Evolutionary conservation across 2,329 filamentous ascomycete species (phyloP), one percentile per base, ranked within the genome.

Genomic region (Camptophora hylomeconis): DNA sequence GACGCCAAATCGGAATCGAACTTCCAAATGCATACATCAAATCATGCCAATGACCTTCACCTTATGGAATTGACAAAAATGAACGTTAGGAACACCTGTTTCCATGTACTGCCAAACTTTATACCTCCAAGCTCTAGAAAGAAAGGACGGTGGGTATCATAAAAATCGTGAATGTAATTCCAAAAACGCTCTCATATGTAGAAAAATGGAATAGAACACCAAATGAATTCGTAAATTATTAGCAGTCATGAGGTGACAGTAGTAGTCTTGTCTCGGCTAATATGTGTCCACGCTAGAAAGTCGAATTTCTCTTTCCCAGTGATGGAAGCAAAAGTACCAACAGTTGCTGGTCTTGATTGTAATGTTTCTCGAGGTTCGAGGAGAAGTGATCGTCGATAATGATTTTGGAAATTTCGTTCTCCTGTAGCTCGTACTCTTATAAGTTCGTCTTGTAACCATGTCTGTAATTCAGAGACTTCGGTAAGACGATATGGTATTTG

Each of bases 401-500:
- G 74, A 38, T 64, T 67, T 39, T 75, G 70, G 9, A 75, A 66
- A 43, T 71, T 73, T 36, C 68, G 65, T 31, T 74, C 65, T 30
- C 72, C 70, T 12, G 60, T 66, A 8, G 59, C 67, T 33, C 80
- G 79, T 24, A 94, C 81, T 16, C 78, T 73, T 25, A 72, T 61
- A 28, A 94, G 74, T 52, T 94, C 80, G 13, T 72, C 67, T 38
- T 86, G 72, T 52, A 98, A 73, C 87, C 87, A 98, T 14, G 87
- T 77, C 51, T 95, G 87, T 51, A 98, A 68, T 45, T 95, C 87
- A 1, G 80, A 73, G 3, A 95, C 64, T 48, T 89, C 79, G 2
- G 69, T 69, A 11, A 98, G 68, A 5, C 78, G 72, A 52, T 95
- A 95, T 0, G 86, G 83, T 12, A 93, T 81, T 56, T 98, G 89